Base-by-base conservation (phyloP, 768 basidiomycete genomes). In the Astraeus odoratus region DNA sequence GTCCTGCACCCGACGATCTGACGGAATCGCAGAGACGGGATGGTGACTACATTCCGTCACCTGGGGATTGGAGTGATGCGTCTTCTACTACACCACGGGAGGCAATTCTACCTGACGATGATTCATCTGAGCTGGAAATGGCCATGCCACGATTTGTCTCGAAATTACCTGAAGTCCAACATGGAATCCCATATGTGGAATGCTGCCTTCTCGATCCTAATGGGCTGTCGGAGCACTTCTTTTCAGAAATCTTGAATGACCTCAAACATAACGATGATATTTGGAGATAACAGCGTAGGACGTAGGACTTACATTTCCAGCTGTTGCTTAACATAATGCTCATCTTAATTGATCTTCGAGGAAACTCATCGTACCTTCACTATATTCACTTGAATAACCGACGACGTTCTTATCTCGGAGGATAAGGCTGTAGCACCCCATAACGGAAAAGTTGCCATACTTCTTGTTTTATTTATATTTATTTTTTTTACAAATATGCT, bases 271-370 rank as follows among this genome's bases (percentile, higher is more conserved):
- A 35, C 7, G 20, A 31, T 20, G 39, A 36, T 51, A 47, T 36
- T 2, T 35, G 44, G 43, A 31, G n/a, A 12, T 31, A n/a, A 31
- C 44, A 52, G 16, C 19, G 34, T 41, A 33, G 12, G n/a, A n/a
- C n/a, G n/a, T n/a, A n/a, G n/a, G n/a, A n/a, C n/a, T n/a, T n/a
- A n/a, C n/a, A n/a, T n/a, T n/a, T n/a, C n/a, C n/a, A n/a, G n/a
- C n/a, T n/a, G n/a, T n/a, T n/a, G n/a, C n/a, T n/a, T n/a, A n/a
- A n/a, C n/a, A n/a, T n/a, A n/a, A n/a, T n/a, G n/a, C n/a, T n/a
- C n/a, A n/a, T n/a, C n/a, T n/a, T n/a, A n/a, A n/a, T n/a, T n/a
- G n/a, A n/a, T n/a, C n/a, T n/a, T n/a, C n/a, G n/a, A n/a, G n/a
- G n/a, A n/a, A n/a, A n/a, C n/a, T n/a, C n/a, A n/a, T n/a, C n/a